Conservation (phyloP, 2,329 filamentous ascomycete species). For the Microcyclosporella mali region DNA sequence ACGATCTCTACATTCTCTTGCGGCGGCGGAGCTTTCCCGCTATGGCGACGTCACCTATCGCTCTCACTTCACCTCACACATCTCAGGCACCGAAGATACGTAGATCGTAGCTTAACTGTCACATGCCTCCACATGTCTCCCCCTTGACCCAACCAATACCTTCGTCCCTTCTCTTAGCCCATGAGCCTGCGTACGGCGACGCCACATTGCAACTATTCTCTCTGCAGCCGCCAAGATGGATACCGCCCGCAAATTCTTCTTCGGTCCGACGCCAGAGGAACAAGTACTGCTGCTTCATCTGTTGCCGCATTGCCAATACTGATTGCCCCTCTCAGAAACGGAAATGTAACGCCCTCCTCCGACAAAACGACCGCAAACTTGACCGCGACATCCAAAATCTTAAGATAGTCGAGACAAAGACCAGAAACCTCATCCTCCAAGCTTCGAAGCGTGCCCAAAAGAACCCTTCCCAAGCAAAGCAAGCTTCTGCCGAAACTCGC, state of each 20-base stretch:
- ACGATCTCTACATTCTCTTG: too few relatives aligned
- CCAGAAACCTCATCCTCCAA: slow-evolving; percentile 75
- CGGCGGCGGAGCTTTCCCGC: slow-evolving; percentile 2
- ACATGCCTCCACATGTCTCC: slow-evolving; percentile 4
- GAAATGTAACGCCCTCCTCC: slow-evolving; percentile 89
- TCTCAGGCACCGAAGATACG: too few relatives aligned
- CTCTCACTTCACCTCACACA: neutral
- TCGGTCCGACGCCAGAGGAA: slow-evolving; percentile 84
- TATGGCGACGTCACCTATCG: slow-evolving; percentile 3
- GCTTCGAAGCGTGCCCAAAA: slow-evolving; percentile 75
- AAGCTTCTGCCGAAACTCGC: slow-evolving; percentile 76
- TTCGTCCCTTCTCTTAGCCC: neutral
- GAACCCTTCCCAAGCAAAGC: slow-evolving; percentile 69
- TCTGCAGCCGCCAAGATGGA: slow-evolving; percentile 58
- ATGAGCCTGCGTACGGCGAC: neutral
- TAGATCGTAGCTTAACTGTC: too few relatives aligned
- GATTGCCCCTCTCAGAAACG: slow-evolving; percentile 58
- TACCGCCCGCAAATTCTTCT: slow-evolving; percentile 76
- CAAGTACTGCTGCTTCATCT: slow-evolving; percentile 56
- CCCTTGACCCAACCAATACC: neutral
- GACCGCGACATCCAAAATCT: slow-evolving; percentile 83
- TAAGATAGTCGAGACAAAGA: slow-evolving; percentile 74
- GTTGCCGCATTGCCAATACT: slow-evolving; percentile 1
- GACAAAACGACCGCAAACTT: slow-evolving; percentile 83
- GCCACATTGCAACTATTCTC: neutral